Conservation (phyloP, 208 protist species). For the Crithidia expoeki region DNA sequence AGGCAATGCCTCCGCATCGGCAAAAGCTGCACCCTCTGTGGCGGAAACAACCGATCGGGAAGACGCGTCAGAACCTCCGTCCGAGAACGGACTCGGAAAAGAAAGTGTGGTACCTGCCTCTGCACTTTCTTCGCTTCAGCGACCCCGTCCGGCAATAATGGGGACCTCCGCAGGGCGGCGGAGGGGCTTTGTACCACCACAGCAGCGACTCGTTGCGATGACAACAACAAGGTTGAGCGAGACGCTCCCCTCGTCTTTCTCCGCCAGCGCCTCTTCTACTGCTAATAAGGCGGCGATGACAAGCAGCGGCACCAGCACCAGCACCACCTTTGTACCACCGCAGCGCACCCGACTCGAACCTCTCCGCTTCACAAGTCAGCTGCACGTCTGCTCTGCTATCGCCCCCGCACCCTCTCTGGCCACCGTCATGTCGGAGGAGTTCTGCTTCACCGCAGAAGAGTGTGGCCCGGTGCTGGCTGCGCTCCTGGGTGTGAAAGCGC, state of each 20-base stretch:
- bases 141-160: not conserved
- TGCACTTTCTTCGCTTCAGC: not conserved
- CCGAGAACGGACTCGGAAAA: not conserved
- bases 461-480: constrained; percentile 25
- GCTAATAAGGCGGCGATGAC: too few species aligned
- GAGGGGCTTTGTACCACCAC: constrained; percentile 34
- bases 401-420: constrained; percentile 12
- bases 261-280: not conserved
- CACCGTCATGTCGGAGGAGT: constrained; percentile 18
- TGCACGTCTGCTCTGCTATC: not conserved
- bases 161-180: constrained; percentile 2
- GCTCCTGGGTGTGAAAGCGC: constrained; percentile 1
- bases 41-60: not conserved
- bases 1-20: not conserved
- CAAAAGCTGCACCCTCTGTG: not conserved
- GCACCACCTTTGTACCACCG: too few species aligned
- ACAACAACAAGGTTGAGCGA: not conserved
- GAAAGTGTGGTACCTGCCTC: not conserved
- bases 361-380: constrained; percentile 6
- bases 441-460: constrained; percentile 22
- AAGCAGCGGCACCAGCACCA: too few species aligned
- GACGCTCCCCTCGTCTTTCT: not conserved
- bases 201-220: constrained; percentile 9
- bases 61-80: not conserved
- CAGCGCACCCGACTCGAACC: constrained; percentile 9